Percentiles rank a stretch among this genome's conserved stretches.
Conservation (phyloP, 768 basidiomycete genomes). For the Suillus clintonianus region DNA sequence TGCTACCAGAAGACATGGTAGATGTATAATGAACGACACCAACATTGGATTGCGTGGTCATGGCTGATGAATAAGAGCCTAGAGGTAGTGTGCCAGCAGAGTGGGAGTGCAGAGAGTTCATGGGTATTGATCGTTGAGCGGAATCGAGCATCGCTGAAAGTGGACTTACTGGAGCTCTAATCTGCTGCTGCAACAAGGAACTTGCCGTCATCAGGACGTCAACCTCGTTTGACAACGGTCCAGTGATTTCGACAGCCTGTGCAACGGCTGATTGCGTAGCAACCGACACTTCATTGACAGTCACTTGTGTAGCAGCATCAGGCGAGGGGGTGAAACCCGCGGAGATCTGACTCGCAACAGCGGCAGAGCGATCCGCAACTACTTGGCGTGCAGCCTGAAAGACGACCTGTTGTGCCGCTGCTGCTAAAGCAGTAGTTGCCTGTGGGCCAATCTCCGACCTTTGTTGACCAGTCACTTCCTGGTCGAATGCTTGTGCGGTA, state of each 20-base stretch:
- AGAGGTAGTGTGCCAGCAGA: slow-evolving; percentile 32
- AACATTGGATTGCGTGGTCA: slow-evolving; percentile 20
- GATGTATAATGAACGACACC: slow-evolving; percentile 23
- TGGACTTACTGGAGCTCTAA: slow-evolving; percentile 29
- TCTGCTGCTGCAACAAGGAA: slow-evolving; percentile 50
- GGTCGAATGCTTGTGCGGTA: slow-evolving; percentile 75
- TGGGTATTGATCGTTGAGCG: slow-evolving; percentile 24
- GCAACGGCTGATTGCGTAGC: slow-evolving; percentile 80
- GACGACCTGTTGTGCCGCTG: slow-evolving; percentile 81
- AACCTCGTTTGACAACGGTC: slow-evolving; percentile 72
- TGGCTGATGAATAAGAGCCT: slow-evolving; percentile 24
- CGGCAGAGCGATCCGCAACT: slow-evolving; percentile 51
- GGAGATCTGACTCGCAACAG: slow-evolving; percentile 40
- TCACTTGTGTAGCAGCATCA: slow-evolving; percentile 42
- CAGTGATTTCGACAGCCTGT: slow-evolving; percentile 76
- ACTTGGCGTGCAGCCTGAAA: slow-evolving; percentile 71
- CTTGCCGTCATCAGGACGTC: slow-evolving; percentile 78
- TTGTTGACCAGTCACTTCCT: slow-evolving; percentile 56
- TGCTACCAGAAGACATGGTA: slow-evolving; percentile 19
- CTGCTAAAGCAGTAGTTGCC: slow-evolving; percentile 58
- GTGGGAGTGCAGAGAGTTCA: slow-evolving; percentile 36
- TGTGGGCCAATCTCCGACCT: slow-evolving; percentile 47
- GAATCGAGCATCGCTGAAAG: slow-evolving; percentile 25
- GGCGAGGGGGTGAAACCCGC: slow-evolving; percentile 39
- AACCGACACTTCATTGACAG: slow-evolving; percentile 58